Base-by-base conservation (phyloP, 2,329 filamentous ascomycete genomes). In the Fusarium mangiferae region DNA sequence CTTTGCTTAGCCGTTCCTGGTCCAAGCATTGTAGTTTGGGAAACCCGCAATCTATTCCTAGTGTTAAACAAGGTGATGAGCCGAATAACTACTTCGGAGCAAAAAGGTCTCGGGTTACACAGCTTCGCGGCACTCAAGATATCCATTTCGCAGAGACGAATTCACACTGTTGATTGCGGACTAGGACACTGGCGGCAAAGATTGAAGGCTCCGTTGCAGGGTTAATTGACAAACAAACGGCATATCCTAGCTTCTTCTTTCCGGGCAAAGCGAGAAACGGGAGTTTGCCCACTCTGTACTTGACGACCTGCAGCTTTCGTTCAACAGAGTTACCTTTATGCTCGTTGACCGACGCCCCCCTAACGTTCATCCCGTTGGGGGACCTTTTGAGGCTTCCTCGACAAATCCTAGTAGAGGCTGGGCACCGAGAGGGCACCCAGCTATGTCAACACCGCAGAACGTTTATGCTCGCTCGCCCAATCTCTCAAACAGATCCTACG, bases 391-490 rank as follows among this genome's bases (percentile, higher is more conserved):
- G 68, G 67, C 62, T 62, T 59, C 62, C 48, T 61, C 65, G 57
- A 69, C 58, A 48, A 65, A 60, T 30, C 59, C 58, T 33, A 60
- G 61, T 61, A 75, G 65, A 72, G 62, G 54, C 57, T 73, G 72
- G 74, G 54, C 56, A 49, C 49, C 63, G 49, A 71, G 60, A 63
- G 72, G 66, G 36, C 66, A 63, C 41, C 62, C 64, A 62, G 63
- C 63, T 48, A 91, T 91, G 89, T 85, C 88, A 77, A 85, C 88
- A 57, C 75, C 79, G 67, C 89, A 91, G 83, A 89, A 86, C 80
- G 82, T 85, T 56, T 91, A 89, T 80, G 83, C 88, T 78, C 89
- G 88, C 82, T 91, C 90, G 66, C 90, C 90, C 69, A 90, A 90
- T 81, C 85, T 85, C 69, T 90, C 89, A 73, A 88, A 86, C 72